phyloP scores from a whole-genome alignment of 345 rosid species.

The Gossypium thurberi region DNA sequence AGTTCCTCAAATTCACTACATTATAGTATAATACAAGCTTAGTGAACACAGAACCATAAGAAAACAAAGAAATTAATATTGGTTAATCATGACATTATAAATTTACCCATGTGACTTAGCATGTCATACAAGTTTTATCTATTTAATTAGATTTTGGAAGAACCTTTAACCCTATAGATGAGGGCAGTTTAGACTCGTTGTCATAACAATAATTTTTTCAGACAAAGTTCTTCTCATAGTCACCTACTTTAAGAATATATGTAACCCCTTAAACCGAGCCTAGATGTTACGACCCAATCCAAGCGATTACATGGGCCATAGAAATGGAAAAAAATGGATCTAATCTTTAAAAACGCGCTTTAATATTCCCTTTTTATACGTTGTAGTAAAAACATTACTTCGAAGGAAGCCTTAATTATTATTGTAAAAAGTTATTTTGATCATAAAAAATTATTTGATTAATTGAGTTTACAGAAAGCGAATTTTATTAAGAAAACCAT shows the following conservation, averaged over 20 bases:
- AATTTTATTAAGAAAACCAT: no score
- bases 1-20: constrained; percentile 63
- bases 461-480: no score
- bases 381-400: no score
- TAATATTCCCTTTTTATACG: no score
- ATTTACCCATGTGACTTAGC: not conserved
- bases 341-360: no score
- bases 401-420: no score
- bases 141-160: not conserved
- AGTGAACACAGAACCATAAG: not conserved
- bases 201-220: not conserved
- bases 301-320: no score
- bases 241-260: not conserved
- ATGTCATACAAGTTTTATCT: not conserved
- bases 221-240: not conserved
- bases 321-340: no score
- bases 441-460: no score
- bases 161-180: not conserved
- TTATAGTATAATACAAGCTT: not conserved
- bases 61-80: not conserved
- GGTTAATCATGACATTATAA: not conserved
- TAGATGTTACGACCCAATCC: no score
- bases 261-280: no score
- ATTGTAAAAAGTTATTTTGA: no score
- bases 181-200: not conserved